Percentiles rank a stretch among this genome's conserved stretches.
These are phyloP conservation scores for Chrysoporthe puriensis DNA, from an alignment of 2,329 filamentous ascomycete genomes.

Conservation along the genomic window DNA sequence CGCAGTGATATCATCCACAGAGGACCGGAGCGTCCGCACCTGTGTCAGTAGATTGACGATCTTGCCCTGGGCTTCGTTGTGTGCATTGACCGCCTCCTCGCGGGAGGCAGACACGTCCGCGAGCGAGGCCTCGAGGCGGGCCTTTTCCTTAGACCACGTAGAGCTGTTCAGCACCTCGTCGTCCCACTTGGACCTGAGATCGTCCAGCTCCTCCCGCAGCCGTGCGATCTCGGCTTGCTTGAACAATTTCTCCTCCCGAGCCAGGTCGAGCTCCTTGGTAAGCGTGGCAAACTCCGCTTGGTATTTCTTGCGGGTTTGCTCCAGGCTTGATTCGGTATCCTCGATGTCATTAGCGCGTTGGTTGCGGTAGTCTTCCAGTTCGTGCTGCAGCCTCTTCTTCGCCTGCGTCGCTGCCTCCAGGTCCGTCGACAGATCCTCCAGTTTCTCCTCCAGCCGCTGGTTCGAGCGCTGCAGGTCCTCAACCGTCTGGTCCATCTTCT, in stretches of 20 bases:
- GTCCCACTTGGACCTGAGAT: constrained; percentile 95
- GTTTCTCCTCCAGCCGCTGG: constrained; percentile 85
- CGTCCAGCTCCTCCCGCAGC: constrained; percentile 93
- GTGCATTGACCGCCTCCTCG: constrained; percentile 88
- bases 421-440: constrained; percentile 91
- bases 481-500: constrained; percentile 83
- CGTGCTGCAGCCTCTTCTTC: constrained; percentile 93
- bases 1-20: constrained; percentile 81
- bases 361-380: constrained; percentile 95
- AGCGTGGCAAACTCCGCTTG: constrained; percentile 88
- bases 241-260: constrained; percentile 85
- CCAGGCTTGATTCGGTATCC: constrained; percentile 93
- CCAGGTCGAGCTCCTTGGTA: constrained; percentile 89
- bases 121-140: constrained; percentile 85
- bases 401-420: constrained; percentile 82
- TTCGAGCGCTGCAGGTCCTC: constrained; percentile 90
- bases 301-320: constrained; percentile 97
- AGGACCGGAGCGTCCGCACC: constrained; percentile 79
- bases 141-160: constrained; percentile 98
- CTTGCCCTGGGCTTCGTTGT: constrained; percentile 93
- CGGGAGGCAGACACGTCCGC: constrained; percentile 88
- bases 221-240: constrained; percentile 86
- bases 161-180: constrained; percentile 97
- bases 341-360: constrained; percentile 95
- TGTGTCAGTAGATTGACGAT: constrained; percentile 89